Percentiles rank a stretch among this genome's conserved stretches.
Conservation (phyloP, 2,329 filamentous ascomycete genomes). For the Akanthomyces muscarius region DNA sequence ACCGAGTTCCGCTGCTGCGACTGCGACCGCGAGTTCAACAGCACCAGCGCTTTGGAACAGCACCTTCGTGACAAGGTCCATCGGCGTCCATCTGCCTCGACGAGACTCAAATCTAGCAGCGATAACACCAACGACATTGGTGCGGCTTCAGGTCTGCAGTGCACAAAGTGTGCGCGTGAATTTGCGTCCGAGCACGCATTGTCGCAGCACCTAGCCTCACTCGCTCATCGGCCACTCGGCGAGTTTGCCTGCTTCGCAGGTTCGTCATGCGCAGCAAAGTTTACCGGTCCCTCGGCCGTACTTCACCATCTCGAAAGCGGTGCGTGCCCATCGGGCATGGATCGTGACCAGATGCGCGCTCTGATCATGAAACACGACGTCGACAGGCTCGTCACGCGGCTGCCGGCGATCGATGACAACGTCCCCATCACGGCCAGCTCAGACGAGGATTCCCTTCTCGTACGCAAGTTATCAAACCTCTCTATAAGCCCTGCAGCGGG, state of each 20-base stretch:
- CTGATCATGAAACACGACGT: not conserved
- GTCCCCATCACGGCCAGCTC: not conserved
- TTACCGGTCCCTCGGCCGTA: not conserved
- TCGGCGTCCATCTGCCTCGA: not conserved
- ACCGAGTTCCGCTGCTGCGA: slow-evolving; percentile 14
- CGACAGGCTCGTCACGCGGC: not conserved
- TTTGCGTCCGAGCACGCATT: not conserved
- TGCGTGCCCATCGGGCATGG: not conserved
- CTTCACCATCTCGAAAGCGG: not conserved
- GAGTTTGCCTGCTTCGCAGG: not conserved
- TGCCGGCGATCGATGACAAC: not conserved
- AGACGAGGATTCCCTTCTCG: not conserved
- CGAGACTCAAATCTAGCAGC: not conserved
- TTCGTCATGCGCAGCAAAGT: not conserved
- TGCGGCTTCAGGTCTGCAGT: not conserved
- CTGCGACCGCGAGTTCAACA: slow-evolving; percentile 8
- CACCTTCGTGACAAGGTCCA: slow-evolving; percentile 11
- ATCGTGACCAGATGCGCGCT: not conserved
- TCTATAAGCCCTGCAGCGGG: not conserved
- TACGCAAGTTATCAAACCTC: not conserved
- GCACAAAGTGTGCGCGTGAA: not conserved
- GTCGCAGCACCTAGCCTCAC: not conserved
- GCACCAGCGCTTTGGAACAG: not conserved
- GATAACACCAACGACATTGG: too few species aligned
- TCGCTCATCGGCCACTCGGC: not conserved